Evolutionary conservation across 2,329 filamentous ascomycete genomes (phyloP), one percentile per base, ranked within the genome.

Genomic region (Teratosphaeria zuluensis): DNA sequence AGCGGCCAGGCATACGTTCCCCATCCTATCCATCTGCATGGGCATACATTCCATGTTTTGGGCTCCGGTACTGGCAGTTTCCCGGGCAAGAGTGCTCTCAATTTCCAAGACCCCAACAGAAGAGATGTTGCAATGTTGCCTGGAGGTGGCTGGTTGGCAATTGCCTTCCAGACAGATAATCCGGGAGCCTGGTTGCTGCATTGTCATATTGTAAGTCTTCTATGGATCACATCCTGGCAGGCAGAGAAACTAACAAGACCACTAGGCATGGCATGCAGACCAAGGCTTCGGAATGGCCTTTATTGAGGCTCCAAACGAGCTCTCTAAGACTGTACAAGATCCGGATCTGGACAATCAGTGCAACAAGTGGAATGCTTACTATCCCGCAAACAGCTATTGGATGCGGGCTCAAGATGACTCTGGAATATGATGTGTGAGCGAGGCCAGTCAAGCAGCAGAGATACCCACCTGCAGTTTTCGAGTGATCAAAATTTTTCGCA

Each of bases 21-120:
- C 4, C 38, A 54, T 62, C 35, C 67, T 59, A 57, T 58, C 53
- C 35, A 68, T 65, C n/a, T 68, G 62, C 28, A 66, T 72, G 74
- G 76, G 30, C 76, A 78, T 62, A 74, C 77, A 61, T 76, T 75
- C 60, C 74, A 72, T 61, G 64, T 77, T 32, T 62, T 77, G 7
- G 73, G 35, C 42, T 52, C 38, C 2, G 38, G 46, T 1, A 32
- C 12, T 30, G 46, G 46, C 38, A 11, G 4, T 5, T 55, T 35
- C n/a, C 52, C 52, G 6, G 28, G 32, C 32, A 31, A 53, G 52
- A 58, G 59, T 1, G 61, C 69, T 55, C 38, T 62, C 19, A 28
- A 67, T 6, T 66, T 76, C 9, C 64, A 65, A 31, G 68, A 69
- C 51, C 69, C 69, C 16, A 64, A 65, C n/a, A 62, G 68, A 9